Conservation (phyloP, 805 yeast genomes). For the Ogataea minuta region DNA sequence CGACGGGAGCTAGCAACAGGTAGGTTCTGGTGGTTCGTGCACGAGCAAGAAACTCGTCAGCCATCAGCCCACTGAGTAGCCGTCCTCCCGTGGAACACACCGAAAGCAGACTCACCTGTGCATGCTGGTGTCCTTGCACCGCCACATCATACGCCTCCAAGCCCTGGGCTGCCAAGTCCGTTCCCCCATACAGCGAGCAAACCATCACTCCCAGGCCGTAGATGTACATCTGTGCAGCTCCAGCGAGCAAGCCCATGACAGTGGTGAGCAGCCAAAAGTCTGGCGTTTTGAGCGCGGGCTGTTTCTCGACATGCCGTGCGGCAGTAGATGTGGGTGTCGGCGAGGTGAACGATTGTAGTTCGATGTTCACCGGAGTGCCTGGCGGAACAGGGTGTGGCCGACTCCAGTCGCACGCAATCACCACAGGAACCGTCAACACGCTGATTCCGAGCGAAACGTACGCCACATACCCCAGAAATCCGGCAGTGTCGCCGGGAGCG, state of each 20-base stretch:
- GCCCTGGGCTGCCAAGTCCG: constrained; percentile 15
- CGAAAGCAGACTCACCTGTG: constrained; percentile 72
- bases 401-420: constrained; percentile 40
- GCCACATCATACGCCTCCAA: constrained; percentile 18
- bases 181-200: constrained; percentile 40
- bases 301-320: constrained; percentile 2
- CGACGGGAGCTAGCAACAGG: constrained; percentile 53
- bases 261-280: constrained; percentile 52
- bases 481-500: constrained; percentile 57
- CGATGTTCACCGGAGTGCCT: constrained; percentile 6
- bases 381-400: constrained; percentile 22
- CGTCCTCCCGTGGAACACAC: constrained; percentile 67
- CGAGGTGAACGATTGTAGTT: constrained; percentile 5
- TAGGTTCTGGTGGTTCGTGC: constrained; percentile 33
- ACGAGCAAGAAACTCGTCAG: constrained; percentile 60
- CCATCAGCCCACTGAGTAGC: constrained; percentile 57
- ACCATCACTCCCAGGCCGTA: constrained; percentile 73
- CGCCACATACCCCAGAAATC: constrained; percentile 48
- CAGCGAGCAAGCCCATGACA: constrained; percentile 56
- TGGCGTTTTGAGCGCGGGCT: constrained; percentile 1
- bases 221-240: constrained; percentile 72
- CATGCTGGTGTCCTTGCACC: constrained; percentile 57
- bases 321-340: constrained; percentile 8
- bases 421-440: constrained; percentile 45
- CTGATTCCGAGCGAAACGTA: constrained; percentile 42